Evolutionary conservation across 2,329 filamentous ascomycete species (phyloP), one percentile per base, ranked within the genome.

Genomic region (Stachybotrys chlorohalonatus): DNA sequence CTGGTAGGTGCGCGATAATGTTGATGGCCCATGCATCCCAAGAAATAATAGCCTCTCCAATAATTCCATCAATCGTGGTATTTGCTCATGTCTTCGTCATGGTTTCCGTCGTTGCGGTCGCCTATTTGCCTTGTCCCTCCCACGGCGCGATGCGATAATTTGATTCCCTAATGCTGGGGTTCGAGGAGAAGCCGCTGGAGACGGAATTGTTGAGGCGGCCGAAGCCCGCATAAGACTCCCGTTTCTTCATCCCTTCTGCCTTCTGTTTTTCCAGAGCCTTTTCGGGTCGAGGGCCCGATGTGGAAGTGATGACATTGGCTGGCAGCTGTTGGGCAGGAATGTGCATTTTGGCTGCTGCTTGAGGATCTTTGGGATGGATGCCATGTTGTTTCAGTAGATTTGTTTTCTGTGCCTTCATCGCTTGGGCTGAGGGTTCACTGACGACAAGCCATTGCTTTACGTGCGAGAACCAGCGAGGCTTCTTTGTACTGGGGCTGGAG

Each of bases 341-440:
- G 52, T 78, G 73, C 57, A 80, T 65, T 60, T 78, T 80, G 30
- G 66, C 70, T 32, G 68, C 73, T 9, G 74, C 74, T 15, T 64
- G 63, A 5, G 76, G 74, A 50, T 79, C 75, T 30, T 72, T 68
- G 49, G 64, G 64, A 16, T 73, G 64, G 52, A 80, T 64, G 17
- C 75, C 75, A n/a, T 74, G 72, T 47, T 68, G 74, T 50, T 70
- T 67, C 57, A 70, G 79, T 1, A 70, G 66, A 13, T 70, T 68
- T 53, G 68, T 71, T 59, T 73, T 75, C 57, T 78, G 74, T 13
- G 74, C 63, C 58, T 73, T 76, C 59, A 79, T 67, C 1, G 76
- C 78, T 49, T 77, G 73, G 1, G 70, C 68, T 0, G 78, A 80
- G 11, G 78, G 78, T 57, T 81, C 78, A 51, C 73, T 76, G 24